phyloP scores from a whole-genome alignment of 306 rosid species.

The Ochetophila trinervis region DNA sequence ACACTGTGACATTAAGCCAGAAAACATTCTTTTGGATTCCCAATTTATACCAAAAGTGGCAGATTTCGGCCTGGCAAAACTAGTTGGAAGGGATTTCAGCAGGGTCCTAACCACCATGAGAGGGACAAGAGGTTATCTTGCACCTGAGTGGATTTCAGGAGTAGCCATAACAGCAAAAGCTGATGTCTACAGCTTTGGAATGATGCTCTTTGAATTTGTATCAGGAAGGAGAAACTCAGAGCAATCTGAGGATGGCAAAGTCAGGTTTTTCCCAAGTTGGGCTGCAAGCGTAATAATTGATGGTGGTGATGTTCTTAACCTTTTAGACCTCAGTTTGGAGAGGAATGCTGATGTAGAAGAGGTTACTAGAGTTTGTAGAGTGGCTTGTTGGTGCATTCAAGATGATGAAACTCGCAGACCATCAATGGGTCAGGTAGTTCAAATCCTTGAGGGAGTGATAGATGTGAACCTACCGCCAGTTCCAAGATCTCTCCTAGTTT shows the following conservation, averaged over 20 bases:
- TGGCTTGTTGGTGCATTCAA: slow-evolving; percentile 90
- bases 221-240: slow-evolving; percentile 81
- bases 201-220: slow-evolving; percentile 82
- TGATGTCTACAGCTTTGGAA: slow-evolving; percentile 88
- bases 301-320: slow-evolving; percentile 45
- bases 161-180: slow-evolving; percentile 82
- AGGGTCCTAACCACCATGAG: slow-evolving; percentile 85
- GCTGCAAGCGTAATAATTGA: slow-evolving; percentile 42
- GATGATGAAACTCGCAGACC: slow-evolving; percentile 72
- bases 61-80: slow-evolving; percentile 89
- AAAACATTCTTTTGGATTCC: slow-evolving; percentile 78
- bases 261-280: slow-evolving; percentile 52
- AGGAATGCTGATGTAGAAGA: slow-evolving; percentile 52
- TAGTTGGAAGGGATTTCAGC: slow-evolving; percentile 81
- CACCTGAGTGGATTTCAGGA: slow-evolving; percentile 91
- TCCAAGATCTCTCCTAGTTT: slow-evolving; percentile 52
- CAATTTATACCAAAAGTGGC: slow-evolving; percentile 74
- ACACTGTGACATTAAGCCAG: slow-evolving; percentile 92
- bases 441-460: slow-evolving; percentile 63
- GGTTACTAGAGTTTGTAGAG: slow-evolving; percentile 41
- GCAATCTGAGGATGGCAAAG: slow-evolving; percentile 49
- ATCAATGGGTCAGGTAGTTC: slow-evolving; percentile 78
- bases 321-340: slow-evolving; percentile 55
- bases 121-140: slow-evolving; percentile 94
- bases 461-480: slow-evolving; percentile 59